phyloP scores from a whole-genome alignment of 2,329 filamentous ascomycete genomes.

The Colletotrichum karsti region DNA sequence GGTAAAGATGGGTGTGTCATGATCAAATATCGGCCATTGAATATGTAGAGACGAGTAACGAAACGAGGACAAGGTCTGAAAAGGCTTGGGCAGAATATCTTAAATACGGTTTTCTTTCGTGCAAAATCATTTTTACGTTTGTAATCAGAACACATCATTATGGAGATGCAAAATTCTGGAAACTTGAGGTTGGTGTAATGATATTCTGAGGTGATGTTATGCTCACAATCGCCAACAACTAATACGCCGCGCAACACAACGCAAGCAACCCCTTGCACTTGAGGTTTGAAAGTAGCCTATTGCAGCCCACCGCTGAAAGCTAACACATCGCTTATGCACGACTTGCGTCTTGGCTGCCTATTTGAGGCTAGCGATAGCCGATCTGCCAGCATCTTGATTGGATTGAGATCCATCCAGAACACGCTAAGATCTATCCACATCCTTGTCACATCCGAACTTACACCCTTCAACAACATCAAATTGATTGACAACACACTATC shows the following conservation, averaged over 20 bases:
- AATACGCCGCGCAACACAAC: too few relatives aligned
- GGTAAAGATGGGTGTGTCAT: background rate
- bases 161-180: background rate
- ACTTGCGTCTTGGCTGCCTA: slow-evolving; percentile 1
- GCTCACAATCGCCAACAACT: background rate
- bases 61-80: background rate
- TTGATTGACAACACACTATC: too few relatives aligned
- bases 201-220: rapidly evolving
- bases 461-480: too few relatives aligned
- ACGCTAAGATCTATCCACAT: too few relatives aligned
- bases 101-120: background rate
- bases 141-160: background rate
- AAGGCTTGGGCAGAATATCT: background rate
- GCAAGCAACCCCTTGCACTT: too few relatives aligned
- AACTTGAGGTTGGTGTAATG: background rate
- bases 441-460: too few relatives aligned
- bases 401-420: background rate
- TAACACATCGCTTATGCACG: slow-evolving; percentile 1
- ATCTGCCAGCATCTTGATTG: background rate
- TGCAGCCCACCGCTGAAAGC: too few relatives aligned
- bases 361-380: background rate
- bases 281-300: too few relatives aligned
- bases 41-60: background rate
- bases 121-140: background rate
- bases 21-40: rapidly evolving